phyloP scores from a whole-genome alignment of 192 early-diverging fungal species.

The Mortierella alpina region DNA sequence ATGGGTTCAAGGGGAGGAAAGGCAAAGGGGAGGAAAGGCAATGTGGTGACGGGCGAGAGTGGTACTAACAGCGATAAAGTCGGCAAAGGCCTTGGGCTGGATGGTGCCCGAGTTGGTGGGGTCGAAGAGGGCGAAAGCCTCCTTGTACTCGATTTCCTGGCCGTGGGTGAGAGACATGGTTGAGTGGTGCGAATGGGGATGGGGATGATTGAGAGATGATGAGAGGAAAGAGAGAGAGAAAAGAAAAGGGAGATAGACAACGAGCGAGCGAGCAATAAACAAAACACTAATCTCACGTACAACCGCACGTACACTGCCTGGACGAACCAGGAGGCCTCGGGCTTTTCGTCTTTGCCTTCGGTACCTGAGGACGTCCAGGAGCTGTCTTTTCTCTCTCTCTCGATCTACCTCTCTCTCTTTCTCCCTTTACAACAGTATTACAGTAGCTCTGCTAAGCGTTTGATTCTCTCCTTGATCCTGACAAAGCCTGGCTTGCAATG shows the following conservation, averaged over 20 bases:
- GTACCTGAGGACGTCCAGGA: no score
- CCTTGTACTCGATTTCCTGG: constrained; percentile 54
- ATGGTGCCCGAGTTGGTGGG: constrained; percentile 51
- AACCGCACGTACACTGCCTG: neutral
- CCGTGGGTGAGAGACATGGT: constrained; percentile 41
- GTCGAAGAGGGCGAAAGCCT: constrained; percentile 53
- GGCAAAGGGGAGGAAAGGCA: neutral
- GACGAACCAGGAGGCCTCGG: no score
- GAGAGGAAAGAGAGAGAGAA: constrained; percentile 5
- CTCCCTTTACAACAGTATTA: neutral
- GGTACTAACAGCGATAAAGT: constrained; percentile 46
- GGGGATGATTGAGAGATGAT: neutral
- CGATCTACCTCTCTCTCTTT: neutral
- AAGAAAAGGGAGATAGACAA: constrained; percentile 7
- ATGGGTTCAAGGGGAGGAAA: neutral
- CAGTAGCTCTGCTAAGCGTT: neutral
- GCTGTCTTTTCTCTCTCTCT: no score
- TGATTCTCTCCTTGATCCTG: neutral
- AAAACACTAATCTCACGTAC: neutral
- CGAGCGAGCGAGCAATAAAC: neutral
- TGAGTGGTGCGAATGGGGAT: neutral
- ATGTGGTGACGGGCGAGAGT: neutral
- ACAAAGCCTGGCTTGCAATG: no score
- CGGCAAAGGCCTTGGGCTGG: constrained; percentile 48
- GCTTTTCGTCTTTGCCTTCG: no score